Evolutionary conservation across 2,329 filamentous ascomycete genomes (phyloP).

Genomic region (Fusarium lyarnte): DNA sequence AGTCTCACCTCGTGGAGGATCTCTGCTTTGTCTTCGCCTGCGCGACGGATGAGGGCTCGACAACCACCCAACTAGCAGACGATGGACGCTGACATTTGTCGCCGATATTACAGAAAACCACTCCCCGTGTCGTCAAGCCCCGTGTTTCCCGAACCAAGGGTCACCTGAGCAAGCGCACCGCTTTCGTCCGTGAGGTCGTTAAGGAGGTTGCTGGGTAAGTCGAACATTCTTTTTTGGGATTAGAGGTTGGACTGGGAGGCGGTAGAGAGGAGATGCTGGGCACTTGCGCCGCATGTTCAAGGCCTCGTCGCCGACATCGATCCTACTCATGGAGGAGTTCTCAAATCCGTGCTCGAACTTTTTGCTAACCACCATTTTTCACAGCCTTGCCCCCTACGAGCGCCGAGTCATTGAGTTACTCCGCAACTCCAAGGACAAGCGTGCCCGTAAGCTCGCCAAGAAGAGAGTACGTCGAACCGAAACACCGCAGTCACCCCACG

Average conservation of each 20-base stretch:
- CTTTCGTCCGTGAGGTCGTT: conserved; percentile 96
- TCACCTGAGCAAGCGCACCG: conserved; percentile 94
- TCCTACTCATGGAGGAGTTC: neutral
- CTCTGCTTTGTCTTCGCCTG: conserved; percentile 60
- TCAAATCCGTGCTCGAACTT: neutral
- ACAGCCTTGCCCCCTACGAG: conserved; percentile 90
- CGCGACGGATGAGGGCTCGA: conserved; percentile 39
- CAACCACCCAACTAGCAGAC: conserved; percentile 54
- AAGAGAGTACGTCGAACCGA: conserved; percentile 79
- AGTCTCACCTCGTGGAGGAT: conserved; percentile 81
- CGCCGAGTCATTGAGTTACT: conserved; percentile 98
- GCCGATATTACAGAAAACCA: conserved; percentile 76
- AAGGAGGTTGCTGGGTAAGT: conserved; percentile 97
- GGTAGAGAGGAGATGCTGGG: neutral
- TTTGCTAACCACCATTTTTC: conserved; percentile 41
- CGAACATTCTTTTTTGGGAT: neutral
- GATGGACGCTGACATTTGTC: conserved; percentile 69
- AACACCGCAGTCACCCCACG: neutral
- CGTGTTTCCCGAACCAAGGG: conserved; percentile 90
- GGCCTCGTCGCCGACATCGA: neutral
- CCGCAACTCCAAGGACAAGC: conserved; percentile 99
- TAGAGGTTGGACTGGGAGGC: neutral
- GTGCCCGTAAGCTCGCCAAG: conserved; percentile 98
- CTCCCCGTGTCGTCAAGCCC: conserved; percentile 78
- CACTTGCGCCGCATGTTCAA: neutral